phyloP scores from a whole-genome alignment of 1,139 yeast genomes.

The Kodamaea derodonti region DNA sequence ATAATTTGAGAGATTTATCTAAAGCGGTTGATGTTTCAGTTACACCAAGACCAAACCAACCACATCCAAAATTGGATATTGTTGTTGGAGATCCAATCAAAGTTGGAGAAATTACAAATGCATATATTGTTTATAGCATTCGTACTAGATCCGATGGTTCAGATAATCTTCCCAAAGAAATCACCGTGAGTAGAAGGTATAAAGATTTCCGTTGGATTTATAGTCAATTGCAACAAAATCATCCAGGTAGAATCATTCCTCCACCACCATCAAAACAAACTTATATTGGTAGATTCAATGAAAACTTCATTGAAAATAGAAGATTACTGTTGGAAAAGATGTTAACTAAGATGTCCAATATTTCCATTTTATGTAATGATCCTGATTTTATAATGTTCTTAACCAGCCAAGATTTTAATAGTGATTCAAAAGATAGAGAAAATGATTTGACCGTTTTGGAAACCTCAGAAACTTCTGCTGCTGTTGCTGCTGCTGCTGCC shows the following conservation, averaged over 20 bases:
- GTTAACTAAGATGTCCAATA: conserved; percentile 65
- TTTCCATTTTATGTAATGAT: conserved; percentile 59
- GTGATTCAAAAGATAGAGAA: conserved; percentile 56
- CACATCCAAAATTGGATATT: conserved; percentile 44
- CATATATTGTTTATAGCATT: conserved; percentile 86
- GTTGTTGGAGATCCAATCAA: conserved; percentile 88
- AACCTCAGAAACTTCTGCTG: conserved; percentile 9
- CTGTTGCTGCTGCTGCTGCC: conserved; percentile 11
- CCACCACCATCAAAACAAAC: conserved; percentile 98
- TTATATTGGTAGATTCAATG: conserved; percentile 77
- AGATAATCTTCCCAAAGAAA: conserved; percentile 28
- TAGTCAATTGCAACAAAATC: conserved; percentile 78
- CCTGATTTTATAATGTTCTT: conserved; percentile 75
- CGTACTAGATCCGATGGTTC: conserved; percentile 32
- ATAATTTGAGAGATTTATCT: conserved; percentile 10
- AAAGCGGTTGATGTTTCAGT: conserved; percentile 5
- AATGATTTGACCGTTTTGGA: conserved; percentile 17
- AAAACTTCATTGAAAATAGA: conserved; percentile 83
- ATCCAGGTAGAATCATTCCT: conserved; percentile 89
- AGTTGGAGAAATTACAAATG: conserved; percentile 84
- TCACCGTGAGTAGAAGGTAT: conserved; percentile 69
- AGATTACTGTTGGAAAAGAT: conserved; percentile 83
- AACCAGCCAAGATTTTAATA: conserved; percentile 65
- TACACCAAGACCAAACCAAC: conserved; percentile 5
- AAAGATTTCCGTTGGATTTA: conserved; percentile 85